Conservation (phyloP, 805 yeast genomes). For the Blastobotrys robertii region DNA sequence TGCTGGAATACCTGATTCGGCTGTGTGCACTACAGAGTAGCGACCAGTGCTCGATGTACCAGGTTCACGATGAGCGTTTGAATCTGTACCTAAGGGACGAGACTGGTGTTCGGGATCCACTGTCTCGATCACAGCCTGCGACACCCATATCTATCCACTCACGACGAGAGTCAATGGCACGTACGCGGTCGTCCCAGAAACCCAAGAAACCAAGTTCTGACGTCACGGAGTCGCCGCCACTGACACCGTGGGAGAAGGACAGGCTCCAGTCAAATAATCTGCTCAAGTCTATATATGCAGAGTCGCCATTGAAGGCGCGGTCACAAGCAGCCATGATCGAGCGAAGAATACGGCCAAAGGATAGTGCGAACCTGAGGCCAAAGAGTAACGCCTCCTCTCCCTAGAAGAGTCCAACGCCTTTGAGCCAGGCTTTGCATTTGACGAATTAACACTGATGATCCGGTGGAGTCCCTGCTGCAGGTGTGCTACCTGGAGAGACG, state of each 20-base stretch:
- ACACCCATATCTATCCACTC: neutral
- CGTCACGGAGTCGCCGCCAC: neutral
- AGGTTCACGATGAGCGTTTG: constrained; percentile 58
- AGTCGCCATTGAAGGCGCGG: too few species aligned
- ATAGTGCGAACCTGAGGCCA: too few species aligned
- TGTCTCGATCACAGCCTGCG: neutral
- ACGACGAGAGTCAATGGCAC: neutral
- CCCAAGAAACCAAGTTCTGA: neutral
- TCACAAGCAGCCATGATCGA: too few species aligned
- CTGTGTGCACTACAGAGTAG: constrained; percentile 49
- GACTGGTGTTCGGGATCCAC: constrained; percentile 6
- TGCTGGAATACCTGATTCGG: constrained; percentile 55
- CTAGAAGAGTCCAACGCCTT: too few species aligned
- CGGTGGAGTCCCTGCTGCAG: too few species aligned
- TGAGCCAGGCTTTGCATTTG: too few species aligned
- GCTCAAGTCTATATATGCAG: too few species aligned
- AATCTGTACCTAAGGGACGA: constrained; percentile 55
- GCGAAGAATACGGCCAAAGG: too few species aligned
- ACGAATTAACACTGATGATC: too few species aligned
- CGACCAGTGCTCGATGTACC: constrained; percentile 44
- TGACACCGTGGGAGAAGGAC: constrained; percentile 28
- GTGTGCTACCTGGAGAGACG: too few species aligned
- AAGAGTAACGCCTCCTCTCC: too few species aligned
- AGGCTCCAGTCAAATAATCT: constrained; percentile 4
- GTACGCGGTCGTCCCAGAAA: neutral